A percentile compares a stretch with the other conserved stretches of the same genome.
Conservation (phyloP, 2,329 filamentous ascomycete genomes). For the Coniella lustricola region DNA sequence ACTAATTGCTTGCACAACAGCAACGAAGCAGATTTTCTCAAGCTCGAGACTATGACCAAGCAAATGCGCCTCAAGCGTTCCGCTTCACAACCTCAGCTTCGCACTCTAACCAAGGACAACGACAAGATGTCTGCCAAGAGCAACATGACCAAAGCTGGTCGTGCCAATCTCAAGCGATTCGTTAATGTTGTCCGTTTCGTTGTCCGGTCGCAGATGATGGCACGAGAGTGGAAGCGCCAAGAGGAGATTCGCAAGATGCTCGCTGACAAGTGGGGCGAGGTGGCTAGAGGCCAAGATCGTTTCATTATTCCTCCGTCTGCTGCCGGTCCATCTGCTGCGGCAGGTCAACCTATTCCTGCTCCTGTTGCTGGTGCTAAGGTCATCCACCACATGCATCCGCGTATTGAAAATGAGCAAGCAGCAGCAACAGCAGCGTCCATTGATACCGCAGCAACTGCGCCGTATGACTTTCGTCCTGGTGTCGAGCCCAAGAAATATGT, state of each 20-base stretch:
- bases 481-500: neutral
- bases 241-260: constrained; percentile 43
- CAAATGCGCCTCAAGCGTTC: constrained; percentile 32
- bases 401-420: neutral
- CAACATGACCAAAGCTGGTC: constrained; percentile 3
- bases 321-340: neutral
- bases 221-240: constrained; percentile 43
- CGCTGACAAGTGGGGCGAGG: constrained; percentile 37
- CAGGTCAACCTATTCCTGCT: no score
- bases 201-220: constrained; percentile 42
- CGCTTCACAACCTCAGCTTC: constrained; percentile 20
- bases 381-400: neutral
- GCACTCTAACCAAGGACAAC: constrained; percentile 21
- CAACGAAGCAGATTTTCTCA: constrained; percentile 83
- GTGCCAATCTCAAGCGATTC: constrained; percentile 36
- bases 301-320: neutral
- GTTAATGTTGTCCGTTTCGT: constrained; percentile 45
- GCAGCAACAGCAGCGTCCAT: neutral
- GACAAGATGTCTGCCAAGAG: constrained; percentile 7
- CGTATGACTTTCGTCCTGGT: neutral
- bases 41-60: constrained; percentile 78
- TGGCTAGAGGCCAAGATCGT: neutral
- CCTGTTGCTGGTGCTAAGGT: neutral
- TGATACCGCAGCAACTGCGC: neutral
- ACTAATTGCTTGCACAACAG: constrained; percentile 39